Evolutionary conservation across 2,329 filamentous ascomycete species (phyloP).

Genomic region (Dactylonectria macrodidyma): DNA sequence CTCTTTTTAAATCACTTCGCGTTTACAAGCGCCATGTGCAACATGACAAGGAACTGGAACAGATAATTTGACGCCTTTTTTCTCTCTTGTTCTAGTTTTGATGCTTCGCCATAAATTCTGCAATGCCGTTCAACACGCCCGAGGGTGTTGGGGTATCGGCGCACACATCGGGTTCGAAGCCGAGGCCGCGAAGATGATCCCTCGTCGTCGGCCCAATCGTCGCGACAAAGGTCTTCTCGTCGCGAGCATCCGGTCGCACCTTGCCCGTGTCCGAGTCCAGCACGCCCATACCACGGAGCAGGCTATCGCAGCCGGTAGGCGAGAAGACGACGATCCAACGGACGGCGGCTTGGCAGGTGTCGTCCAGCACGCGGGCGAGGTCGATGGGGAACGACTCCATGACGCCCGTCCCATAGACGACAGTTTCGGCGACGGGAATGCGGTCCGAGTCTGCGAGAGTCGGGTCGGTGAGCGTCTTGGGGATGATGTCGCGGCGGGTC

Average conservation of each 20-base stretch:
- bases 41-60: not conserved
- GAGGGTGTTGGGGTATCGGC: conserved; percentile 86
- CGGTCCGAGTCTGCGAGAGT: conserved; percentile 63
- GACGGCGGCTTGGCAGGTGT: conserved; percentile 55
- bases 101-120: conserved; percentile 46
- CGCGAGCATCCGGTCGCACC: conserved; percentile 47
- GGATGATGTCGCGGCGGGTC: conserved; percentile 90
- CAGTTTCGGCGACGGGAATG: conserved; percentile 82
- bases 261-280: conserved; percentile 63
- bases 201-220: conserved; percentile 96
- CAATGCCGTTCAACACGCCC: conserved; percentile 80
- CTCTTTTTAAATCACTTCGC: conserved; percentile 27
- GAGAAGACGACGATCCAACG: conserved; percentile 86
- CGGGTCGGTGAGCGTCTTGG: conserved; percentile 79
- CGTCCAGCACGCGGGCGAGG: conserved; percentile 68
- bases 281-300: conserved; percentile 68
- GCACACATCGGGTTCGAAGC: conserved; percentile 82
- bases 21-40: not conserved
- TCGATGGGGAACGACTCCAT: conserved; percentile 83
- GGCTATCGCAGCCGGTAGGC: conserved; percentile 74
- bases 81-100: conserved; percentile 31
- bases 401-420: conserved; percentile 89
- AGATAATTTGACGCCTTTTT: not conserved
- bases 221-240: conserved; percentile 74
- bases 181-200: conserved; percentile 79